Conservation (phyloP, 179 eudicot species). For the Actinidia polygama region DNA sequence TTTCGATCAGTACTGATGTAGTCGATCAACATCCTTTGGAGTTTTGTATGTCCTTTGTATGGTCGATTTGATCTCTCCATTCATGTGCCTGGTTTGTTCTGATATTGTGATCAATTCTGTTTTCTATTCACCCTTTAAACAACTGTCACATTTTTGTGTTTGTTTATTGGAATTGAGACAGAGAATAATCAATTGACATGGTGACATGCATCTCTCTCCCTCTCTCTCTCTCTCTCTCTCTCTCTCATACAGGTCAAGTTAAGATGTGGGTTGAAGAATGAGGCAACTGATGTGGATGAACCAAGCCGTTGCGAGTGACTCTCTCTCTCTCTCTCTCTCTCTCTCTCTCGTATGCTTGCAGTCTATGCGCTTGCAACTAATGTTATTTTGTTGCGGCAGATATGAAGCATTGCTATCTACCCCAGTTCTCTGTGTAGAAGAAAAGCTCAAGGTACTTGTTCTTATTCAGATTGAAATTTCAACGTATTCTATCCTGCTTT, state of each 20-base stretch:
- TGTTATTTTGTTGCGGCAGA: slow-evolving; percentile 45
- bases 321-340: slow-evolving; percentile 11
- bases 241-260: slow-evolving; percentile 64
- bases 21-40: neutral
- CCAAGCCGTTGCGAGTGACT: slow-evolving; percentile 99
- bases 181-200: neutral
- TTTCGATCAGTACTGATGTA: slow-evolving; percentile 1
- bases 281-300: slow-evolving; percentile 86
- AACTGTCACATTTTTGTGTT: neutral
- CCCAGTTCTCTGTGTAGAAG: slow-evolving; percentile 79
- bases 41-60: neutral
- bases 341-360: neutral
- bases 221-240: neutral
- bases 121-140: neutral
- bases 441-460: slow-evolving; percentile 76
- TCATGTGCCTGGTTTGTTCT: neutral
- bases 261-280: slow-evolving; percentile 92
- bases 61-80: neutral
- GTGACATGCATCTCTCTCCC: no score
- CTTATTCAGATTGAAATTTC: neutral
- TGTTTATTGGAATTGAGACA: neutral
- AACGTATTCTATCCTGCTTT: neutral
- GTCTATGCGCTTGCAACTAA: neutral
- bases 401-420: slow-evolving; percentile 83
- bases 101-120: slow-evolving; percentile 15